Evolutionary conservation across 495 filamentous ascomycete species (phyloP), one percentile per base, ranked within the genome.

Genomic region (Extremus antarcticus): DNA sequence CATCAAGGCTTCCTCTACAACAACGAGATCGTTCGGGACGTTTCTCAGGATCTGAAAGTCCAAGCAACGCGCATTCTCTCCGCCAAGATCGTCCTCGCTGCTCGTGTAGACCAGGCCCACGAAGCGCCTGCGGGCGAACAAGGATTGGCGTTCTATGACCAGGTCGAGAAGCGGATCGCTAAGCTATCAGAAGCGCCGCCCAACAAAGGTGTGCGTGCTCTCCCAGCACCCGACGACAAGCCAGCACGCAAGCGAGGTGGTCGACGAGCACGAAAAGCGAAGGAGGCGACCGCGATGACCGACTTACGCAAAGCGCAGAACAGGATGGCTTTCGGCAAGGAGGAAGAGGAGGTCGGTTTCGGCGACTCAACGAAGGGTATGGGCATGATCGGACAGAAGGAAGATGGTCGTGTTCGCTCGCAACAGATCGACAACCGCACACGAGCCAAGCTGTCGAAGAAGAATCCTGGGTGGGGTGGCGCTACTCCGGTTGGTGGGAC

Each of bases 261-360:
- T 47, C 77, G 94, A 24, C 78, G 90, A 57, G 92, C 90, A 3
- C 79, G 92, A 39, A 95, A 95, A 68, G 92, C 90, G 56, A 98
- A 98, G 76, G 94, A 96, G 73, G 90, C 90, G 9, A 86, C 86
- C 4, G 91, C 92, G 55, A 94, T 96, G 90, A 98, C 92, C 1
- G 92, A 98, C 53, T 74, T 98, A 25, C 85, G 90, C 53, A 97
- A 97, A 65, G 89, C 90, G 8, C 91, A 95, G 70, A 98, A 98
- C 70, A 81, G 92, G 21, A 84, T 98, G 78, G 89, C 85, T 0
- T 98, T 98, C 60, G 91, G 91, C 49, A 92, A 94, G 63, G 92
- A 97, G 63, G 92, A 98, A 68, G 81, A 84, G 58, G 92, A 98
- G 70, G 86, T 92, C 19, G 92, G 92, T 15, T 97, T 94, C 66